These are phyloP conservation scores for Cladosporium cucumerinum DNA, from an alignment of 2,329 filamentous ascomycete genomes.

Conservation along the genomic window DNA sequence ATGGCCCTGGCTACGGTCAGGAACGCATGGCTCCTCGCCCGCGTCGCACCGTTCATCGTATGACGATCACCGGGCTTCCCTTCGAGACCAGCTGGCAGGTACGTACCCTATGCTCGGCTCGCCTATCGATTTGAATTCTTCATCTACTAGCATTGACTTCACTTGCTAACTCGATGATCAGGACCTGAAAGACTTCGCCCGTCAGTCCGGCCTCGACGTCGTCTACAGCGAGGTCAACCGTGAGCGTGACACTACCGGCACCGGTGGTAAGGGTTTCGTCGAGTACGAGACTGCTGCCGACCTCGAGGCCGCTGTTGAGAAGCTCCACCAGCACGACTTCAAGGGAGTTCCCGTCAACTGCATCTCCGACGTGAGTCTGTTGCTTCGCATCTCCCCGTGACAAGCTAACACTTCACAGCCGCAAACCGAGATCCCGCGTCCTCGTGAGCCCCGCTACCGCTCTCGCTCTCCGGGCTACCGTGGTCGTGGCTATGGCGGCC, in stretches of 20 bases:
- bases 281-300: slow-evolving; percentile 94
- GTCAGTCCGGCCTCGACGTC: slow-evolving; percentile 92
- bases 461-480: slow-evolving; percentile 72
- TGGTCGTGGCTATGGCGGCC: slow-evolving; percentile 52
- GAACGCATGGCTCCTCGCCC: slow-evolving; percentile 71
- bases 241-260: slow-evolving; percentile 68
- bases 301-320: slow-evolving; percentile 86
- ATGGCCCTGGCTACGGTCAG: slow-evolving; percentile 53
- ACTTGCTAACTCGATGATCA: slow-evolving; percentile 55
- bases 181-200: slow-evolving; percentile 99
- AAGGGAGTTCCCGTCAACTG: slow-evolving; percentile 86
- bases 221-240: slow-evolving; percentile 96
- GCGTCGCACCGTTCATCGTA: slow-evolving; percentile 89
- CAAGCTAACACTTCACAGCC: slow-evolving; percentile 18
- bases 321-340: slow-evolving; percentile 89
- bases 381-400: neutral
- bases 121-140: neutral
- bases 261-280: slow-evolving; percentile 73
- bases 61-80: slow-evolving; percentile 96
- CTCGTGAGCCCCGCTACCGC: slow-evolving; percentile 62
- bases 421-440: slow-evolving; percentile 66
- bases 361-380: slow-evolving; percentile 68
- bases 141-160: slow-evolving; percentile 20
- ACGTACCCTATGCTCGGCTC: neutral
- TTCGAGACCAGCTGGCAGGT: slow-evolving; percentile 99